Evolutionary conservation across 1,139 yeast genomes (phyloP).

Genomic region (Suhomyces maxii): DNA sequence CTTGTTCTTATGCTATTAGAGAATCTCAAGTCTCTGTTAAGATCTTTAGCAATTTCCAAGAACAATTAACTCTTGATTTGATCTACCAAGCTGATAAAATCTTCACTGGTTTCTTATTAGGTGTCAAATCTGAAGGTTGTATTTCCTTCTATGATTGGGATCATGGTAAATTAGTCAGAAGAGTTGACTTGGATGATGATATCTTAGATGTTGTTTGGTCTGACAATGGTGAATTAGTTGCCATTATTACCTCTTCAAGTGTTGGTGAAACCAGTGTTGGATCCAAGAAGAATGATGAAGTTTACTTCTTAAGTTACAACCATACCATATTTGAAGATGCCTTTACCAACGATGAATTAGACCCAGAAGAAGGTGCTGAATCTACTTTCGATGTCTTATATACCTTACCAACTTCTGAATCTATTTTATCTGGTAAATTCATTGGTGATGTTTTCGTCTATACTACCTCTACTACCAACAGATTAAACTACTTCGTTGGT

Average conservation of each 20-base stretch:
- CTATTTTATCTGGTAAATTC: conserved; percentile 87
- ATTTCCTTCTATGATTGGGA: conserved; percentile 95
- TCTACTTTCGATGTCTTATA: conserved; percentile 80
- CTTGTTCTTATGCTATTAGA: conserved; percentile 81
- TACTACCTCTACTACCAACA: conserved; percentile 76
- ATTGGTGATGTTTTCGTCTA: conserved; percentile 95
- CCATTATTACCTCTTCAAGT: conserved; percentile 59
- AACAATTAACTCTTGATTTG: conserved; percentile 64
- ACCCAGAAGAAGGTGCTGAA: conserved; percentile 86
- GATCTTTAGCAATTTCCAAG: conserved; percentile 82
- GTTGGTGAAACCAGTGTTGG: conserved; percentile 14
- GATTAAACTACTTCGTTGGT: conserved; percentile 93
- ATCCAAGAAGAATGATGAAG: conserved; percentile 51
- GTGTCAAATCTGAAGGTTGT: conserved; percentile 78
- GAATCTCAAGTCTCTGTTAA: conserved; percentile 67
- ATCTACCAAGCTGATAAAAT: conserved; percentile 77
- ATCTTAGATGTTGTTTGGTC: conserved; percentile 88
- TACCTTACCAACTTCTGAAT: conserved; percentile 70
- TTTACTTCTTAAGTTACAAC: conserved; percentile 79
- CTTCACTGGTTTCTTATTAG: conserved; percentile 83
- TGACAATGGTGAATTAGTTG: conserved; percentile 85
- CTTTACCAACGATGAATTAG: conserved; percentile 55
- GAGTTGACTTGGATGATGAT: conserved; percentile 73
- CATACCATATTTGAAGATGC: conserved; percentile 68
- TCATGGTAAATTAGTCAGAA: conserved; percentile 74